phyloP scores from a whole-genome alignment of 208 protist genomes.

The Spironucleus salmonicida region DNA sequence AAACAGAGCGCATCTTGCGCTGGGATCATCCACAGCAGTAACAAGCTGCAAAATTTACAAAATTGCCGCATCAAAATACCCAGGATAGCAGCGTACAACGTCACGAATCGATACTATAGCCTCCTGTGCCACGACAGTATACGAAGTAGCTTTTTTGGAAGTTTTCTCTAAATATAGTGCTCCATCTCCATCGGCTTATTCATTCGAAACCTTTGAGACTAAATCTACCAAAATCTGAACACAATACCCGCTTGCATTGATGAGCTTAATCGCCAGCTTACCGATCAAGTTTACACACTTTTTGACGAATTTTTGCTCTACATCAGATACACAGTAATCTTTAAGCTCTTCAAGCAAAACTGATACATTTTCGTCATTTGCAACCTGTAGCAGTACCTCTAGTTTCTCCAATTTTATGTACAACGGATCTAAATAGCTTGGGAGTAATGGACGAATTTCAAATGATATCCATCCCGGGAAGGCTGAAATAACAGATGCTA shows the following conservation, averaged over 20 bases:
- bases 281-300: constrained; percentile 34
- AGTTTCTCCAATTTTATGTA: constrained; percentile 41
- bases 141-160: neutral
- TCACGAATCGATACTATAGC: constrained; percentile 18
- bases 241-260: neutral
- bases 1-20: constrained; percentile 24
- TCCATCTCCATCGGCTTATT: constrained; percentile 9
- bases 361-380: constrained; percentile 26
- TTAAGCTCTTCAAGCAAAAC: constrained; percentile 33
- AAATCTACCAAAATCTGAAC: constrained; percentile 32
- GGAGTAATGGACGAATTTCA: constrained; percentile 28
- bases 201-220: neutral
- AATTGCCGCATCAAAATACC: constrained; percentile 32
- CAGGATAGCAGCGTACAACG: constrained; percentile 33
- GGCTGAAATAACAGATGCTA: constrained; percentile 19
- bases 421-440: constrained; percentile 36
- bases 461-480: constrained; percentile 1
- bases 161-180: neutral
- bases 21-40: constrained; percentile 13
- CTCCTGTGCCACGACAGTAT: constrained; percentile 6
- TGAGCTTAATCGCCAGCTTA: constrained; percentile 29
- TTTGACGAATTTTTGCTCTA: constrained; percentile 33
- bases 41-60: neutral
- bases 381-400: constrained; percentile 22
- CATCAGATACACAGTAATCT: constrained; percentile 20